Base-by-base conservation (phyloP, 768 basidiomycete species). In the Austroboletus eburneus region DNA sequence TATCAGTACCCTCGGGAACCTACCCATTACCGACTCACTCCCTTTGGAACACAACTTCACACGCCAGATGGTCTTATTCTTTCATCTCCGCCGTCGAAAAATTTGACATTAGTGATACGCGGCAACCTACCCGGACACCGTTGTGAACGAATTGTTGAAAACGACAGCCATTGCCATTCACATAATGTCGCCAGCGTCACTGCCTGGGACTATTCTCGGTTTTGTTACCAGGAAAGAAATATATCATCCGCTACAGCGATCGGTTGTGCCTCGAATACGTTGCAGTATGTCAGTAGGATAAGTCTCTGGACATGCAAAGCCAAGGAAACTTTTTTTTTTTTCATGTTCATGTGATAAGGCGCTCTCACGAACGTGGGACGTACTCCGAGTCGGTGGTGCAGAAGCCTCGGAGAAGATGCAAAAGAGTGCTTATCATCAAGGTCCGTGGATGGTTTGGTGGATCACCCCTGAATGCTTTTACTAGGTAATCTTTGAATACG, bases 381-480 rank as follows among this genome's bases (percentile, higher is more conserved):
- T 85, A 1, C 43, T 85, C n/a, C n/a, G n/a, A n/a, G n/a, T n/a
- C n/a, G n/a, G n/a, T 2, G 74, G 74, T 38, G 65, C 67, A 51
- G 47, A 47, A 30, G 39, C 40, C 22, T 25, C 22, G 13, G 27
- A 70, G 72, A 43, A 81, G 80, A 0, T 82, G 81, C 50, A 80
- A 74, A 59, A 70, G 76, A 37, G 83, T 91, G 0, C 86, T 87
- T 3, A 77, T 91, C 13, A 88, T 95, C 53, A 91, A 91, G 1
- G 78, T 94, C 1, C 90, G 92, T 64, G 91, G 91, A 3, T 92
- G 89, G 89, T 91, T 89, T 50, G 86, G 87, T 81, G 52, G 34
- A 79, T 63, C 44, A 10, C 6, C 45, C 46, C 25, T 48, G 21
- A 14, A 51, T 39, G 23, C 35, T 29, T 27, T 20, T 46, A 8